A percentile compares a stretch with the other conserved stretches of the same genome.
These are phyloP conservation scores for Talaromyces rugulosus DNA, from an alignment of 2,329 filamentous ascomycete genomes.

Conservation along the genomic window DNA sequence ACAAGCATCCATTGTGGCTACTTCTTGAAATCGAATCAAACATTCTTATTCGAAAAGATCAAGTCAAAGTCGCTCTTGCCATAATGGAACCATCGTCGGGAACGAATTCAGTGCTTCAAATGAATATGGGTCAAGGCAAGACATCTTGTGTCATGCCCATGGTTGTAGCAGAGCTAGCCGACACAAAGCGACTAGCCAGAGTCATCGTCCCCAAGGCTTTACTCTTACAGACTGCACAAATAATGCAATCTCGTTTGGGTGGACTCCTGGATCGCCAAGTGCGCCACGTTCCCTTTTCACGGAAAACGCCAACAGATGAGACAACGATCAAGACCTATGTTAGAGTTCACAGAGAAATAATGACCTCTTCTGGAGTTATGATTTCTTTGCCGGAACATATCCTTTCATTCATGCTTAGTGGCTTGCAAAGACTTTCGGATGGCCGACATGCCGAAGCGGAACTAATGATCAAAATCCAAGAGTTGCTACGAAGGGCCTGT, in stretches of 20 bases:
- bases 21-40: conserved; percentile 64
- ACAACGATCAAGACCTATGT: conserved; percentile 29
- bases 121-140: conserved; percentile 63
- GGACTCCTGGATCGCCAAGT: conserved; percentile 53
- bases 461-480: background rate
- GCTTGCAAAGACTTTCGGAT: conserved; percentile 50
- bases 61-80: conserved; percentile 58
- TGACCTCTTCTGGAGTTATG: conserved; percentile 50
- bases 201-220: conserved; percentile 61
- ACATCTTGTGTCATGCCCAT: conserved; percentile 67
- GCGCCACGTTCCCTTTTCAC: conserved; percentile 57
- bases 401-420: conserved; percentile 61
- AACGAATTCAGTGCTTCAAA: conserved; percentile 58
- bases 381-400: conserved; percentile 61
- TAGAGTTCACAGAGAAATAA: conserved; percentile 40
- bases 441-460: background rate
- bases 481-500: background rate
- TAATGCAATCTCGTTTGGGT: conserved; percentile 52
- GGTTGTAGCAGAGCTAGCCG: conserved; percentile 51
- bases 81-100: conserved; percentile 53
- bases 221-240: conserved; percentile 56
- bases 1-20: conserved; percentile 57
- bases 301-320: conserved; percentile 36
- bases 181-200: conserved; percentile 48
- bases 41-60: conserved; percentile 57